Evolutionary conservation across 768 basidiomycete genomes (phyloP).

Genomic region (Amanita brunnescens): DNA sequence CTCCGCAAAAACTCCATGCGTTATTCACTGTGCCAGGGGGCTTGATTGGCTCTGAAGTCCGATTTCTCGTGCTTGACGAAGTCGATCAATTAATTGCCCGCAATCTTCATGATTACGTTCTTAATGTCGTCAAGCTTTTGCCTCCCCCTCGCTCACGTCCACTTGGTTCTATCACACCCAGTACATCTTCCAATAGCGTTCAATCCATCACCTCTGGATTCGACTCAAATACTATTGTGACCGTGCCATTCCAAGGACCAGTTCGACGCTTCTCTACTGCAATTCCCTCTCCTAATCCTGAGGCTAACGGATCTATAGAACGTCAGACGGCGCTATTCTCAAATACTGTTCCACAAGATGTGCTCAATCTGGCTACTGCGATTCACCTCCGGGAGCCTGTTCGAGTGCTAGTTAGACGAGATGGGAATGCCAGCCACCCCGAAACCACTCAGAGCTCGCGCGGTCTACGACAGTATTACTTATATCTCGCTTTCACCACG

Average conservation of each 20-base stretch:
- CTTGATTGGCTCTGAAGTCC: slow-evolving; percentile 73
- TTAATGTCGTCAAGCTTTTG: slow-evolving; percentile 85
- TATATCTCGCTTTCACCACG: slow-evolving; percentile 92
- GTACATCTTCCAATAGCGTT: slow-evolving; percentile 25
- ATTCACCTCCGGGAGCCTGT: slow-evolving; percentile 96
- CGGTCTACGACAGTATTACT: slow-evolving; percentile 89
- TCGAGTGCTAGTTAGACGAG: slow-evolving; percentile 91
- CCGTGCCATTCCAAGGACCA: slow-evolving; percentile 25
- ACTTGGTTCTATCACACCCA: slow-evolving; percentile 36
- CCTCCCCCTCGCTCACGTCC: slow-evolving; percentile 80
- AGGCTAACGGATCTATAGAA: slow-evolving; percentile 30
- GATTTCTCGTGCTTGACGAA: slow-evolving; percentile 93
- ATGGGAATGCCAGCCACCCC: slow-evolving; percentile 72
- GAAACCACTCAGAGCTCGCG: slow-evolving; percentile 62
- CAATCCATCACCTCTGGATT: slow-evolving; percentile 38
- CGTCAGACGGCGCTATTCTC: slow-evolving; percentile 94
- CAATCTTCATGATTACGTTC: slow-evolving; percentile 92
- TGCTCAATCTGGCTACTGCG: slow-evolving; percentile 87
- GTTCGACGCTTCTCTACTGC: slow-evolving; percentile 56
- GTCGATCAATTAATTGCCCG: slow-evolving; percentile 97
- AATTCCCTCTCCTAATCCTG: slow-evolving; percentile 38
- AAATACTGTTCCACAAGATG: slow-evolving; percentile 97
- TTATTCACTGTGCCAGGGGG: slow-evolving; percentile 78
- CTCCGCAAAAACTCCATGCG: slow-evolving; percentile 92
- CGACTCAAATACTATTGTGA: slow-evolving; percentile 31